Base-by-base conservation (phyloP, 2,329 filamentous ascomycete species). In the Chalaropsis ovoidea region DNA sequence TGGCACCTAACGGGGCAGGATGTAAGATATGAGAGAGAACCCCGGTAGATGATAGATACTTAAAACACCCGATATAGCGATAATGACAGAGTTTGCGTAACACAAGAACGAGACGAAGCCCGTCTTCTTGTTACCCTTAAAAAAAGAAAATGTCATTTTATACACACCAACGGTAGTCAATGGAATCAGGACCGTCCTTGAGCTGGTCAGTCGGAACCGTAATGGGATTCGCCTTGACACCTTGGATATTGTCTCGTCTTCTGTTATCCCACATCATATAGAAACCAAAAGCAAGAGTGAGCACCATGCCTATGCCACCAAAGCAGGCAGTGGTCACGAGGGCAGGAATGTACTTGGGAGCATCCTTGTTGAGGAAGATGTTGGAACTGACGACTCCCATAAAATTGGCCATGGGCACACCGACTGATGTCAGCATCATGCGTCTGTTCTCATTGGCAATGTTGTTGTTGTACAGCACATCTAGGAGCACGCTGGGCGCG, bases 381-480 rank as follows among this genome's bases (percentile, higher is more conserved):
- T 89, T 88, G 66, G 80, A 83, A 8, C 78, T 80, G 0, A 89
- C 85, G 1, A 89, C 77, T 7, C 86, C 86, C 86, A 91, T 91
- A 43, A 90, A 73, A 69, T 92, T 92, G 2, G 88, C 88, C 10
- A 89, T 73, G 0, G 88, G 88, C 0, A 92, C 87, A 27, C 85
- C 86, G 19, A 91, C 81, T 35, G 83, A 86, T 0, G 88, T 91
- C 15, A 90, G 77, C 0, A 86, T 79, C 5, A 90, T 80, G 60
- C 88, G 85, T 45, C 85, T 82, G 66, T 86, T 86, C 74, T 92
- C 89, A 70, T 92, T 82, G 0, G 88, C 87, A 65, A 90, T 82
- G 72, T 93, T 93, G 77, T 92, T 92, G 76, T 89, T 92, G 76
- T 90, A 91, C 86, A 72, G 77, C 35, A 66, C 83, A 78, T 69